Conservation (phyloP, 768 basidiomycete genomes). For the Naganishia vaughanmartiniae region DNA sequence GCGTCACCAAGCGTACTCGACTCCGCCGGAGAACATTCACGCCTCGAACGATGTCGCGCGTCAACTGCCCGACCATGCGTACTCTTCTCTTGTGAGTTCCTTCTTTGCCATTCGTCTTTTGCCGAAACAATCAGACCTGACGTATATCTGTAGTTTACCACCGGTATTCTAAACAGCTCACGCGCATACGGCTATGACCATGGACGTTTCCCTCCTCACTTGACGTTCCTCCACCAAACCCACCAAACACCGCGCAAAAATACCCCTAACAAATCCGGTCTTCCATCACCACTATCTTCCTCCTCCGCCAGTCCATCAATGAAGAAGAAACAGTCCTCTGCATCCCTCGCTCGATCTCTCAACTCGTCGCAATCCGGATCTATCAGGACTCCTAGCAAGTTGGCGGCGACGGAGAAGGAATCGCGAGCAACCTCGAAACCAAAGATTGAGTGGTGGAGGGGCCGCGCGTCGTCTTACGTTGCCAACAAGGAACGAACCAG, state of each 20-base stretch:
- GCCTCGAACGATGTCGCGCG: background rate
- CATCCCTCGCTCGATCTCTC: conserved; percentile 9
- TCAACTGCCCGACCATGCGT: conserved; percentile 3
- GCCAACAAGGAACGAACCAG: background rate
- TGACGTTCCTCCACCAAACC: conserved; percentile 11
- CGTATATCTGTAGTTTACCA: background rate
- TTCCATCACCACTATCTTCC: background rate
- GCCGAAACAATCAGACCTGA: background rate
- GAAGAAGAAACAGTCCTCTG: conserved; percentile 21
- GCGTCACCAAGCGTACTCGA: conserved; percentile 2
- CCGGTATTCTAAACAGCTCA: conserved; percentile 14
- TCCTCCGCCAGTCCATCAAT: conserved; percentile 8
- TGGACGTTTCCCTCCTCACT: background rate
- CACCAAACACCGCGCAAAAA: conserved; percentile 3
- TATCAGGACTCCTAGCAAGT: conserved; percentile 15
- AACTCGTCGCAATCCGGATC: conserved; percentile 10
- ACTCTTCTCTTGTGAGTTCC: conserved; percentile 12
- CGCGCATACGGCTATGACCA: background rate
- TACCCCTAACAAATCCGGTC: background rate
- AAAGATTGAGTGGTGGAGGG: conserved; percentile 21
- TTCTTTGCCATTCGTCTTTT: no score
- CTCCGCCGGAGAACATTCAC: background rate
- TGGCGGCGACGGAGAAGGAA: background rate
- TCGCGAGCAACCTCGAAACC: background rate
- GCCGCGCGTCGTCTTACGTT: conserved; percentile 1